These are phyloP conservation scores for Nymphaea thermarum DNA, from an alignment of 164 flowering plant genomes.

Conservation along the genomic window DNA sequence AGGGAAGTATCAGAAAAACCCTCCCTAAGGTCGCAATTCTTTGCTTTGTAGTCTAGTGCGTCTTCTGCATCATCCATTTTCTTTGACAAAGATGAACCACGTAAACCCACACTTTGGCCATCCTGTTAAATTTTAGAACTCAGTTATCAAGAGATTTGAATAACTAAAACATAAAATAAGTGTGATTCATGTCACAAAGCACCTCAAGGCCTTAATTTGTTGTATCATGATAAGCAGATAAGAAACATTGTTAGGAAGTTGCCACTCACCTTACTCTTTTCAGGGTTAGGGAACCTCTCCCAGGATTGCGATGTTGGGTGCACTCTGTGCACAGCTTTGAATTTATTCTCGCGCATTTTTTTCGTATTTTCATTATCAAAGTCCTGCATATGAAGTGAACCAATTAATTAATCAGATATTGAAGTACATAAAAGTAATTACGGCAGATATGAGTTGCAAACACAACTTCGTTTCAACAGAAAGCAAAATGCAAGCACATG, in stretches of 20 bases:
- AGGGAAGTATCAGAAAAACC: constrained; percentile 37
- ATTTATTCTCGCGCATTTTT: constrained; percentile 22
- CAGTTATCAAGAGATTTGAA: too few relatives aligned
- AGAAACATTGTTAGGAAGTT: neutral
- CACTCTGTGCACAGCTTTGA: constrained; percentile 6
- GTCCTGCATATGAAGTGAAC: constrained; percentile 10
- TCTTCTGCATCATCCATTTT: constrained; percentile 13
- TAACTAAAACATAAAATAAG: too few relatives aligned
- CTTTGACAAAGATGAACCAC: constrained; percentile 20
- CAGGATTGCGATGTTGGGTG: constrained; percentile 10
- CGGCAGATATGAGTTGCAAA: too few relatives aligned
- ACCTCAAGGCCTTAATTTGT: too few relatives aligned
- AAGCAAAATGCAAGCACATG: too few relatives aligned
- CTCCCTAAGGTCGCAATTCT: constrained; percentile 28
- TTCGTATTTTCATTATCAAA: constrained; percentile 4
- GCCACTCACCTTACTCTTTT: neutral
- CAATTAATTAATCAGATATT: too few relatives aligned
- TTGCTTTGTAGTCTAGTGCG: constrained; percentile 19
- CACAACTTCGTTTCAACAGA: too few relatives aligned
- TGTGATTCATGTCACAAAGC: too few relatives aligned
- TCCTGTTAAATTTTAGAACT: constrained; percentile 23
- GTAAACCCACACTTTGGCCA: constrained; percentile 23
- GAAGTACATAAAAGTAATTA: too few relatives aligned
- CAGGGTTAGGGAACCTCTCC: constrained; percentile 23
- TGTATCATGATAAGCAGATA: too few relatives aligned